Conservation (phyloP, 257 asterid species). For the Knoxia roxburghii region DNA sequence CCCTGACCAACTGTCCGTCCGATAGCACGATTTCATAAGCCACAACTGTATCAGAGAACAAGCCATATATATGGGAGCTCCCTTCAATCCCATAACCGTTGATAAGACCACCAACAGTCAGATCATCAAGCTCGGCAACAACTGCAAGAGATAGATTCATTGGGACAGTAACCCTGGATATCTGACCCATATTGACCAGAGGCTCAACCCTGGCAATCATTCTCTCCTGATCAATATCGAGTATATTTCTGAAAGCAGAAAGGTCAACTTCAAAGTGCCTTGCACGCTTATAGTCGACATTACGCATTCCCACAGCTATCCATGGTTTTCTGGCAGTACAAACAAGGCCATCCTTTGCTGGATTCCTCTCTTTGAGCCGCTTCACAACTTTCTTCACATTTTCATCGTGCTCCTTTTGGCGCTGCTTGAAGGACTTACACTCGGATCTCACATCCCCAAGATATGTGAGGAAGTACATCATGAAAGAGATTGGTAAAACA, state of each 20-base stretch:
- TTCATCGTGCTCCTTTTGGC: slow-evolving; percentile 50
- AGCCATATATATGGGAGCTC: slow-evolving; percentile 84
- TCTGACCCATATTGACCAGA: slow-evolving; percentile 94
- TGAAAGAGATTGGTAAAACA: slow-evolving; percentile 76
- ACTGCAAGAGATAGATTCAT: slow-evolving; percentile 87
- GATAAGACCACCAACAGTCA: slow-evolving; percentile 92
- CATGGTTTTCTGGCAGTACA: slow-evolving; percentile 88
- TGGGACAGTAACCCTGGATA: slow-evolving; percentile 74
- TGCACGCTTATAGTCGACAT: slow-evolving; percentile 87
- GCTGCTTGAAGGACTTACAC: slow-evolving; percentile 62
- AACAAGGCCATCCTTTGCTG: slow-evolving; percentile 54
- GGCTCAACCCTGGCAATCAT: slow-evolving; percentile 94
- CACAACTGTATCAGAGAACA: slow-evolving; percentile 91
- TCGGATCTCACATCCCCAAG: slow-evolving; percentile 77
- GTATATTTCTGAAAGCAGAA: slow-evolving; percentile 72
- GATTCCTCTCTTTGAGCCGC: slow-evolving; percentile 43
- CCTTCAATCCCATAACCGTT: slow-evolving; percentile 97
- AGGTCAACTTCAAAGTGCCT: slow-evolving; percentile 95
- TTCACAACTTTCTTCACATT: slow-evolving; percentile 45
- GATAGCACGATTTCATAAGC: slow-evolving; percentile 83
- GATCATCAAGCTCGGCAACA: slow-evolving; percentile 94
- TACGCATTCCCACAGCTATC: slow-evolving; percentile 86
- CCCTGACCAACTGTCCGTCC: slow-evolving; percentile 76
- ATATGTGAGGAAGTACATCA: slow-evolving; percentile 66
- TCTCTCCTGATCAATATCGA: slow-evolving; percentile 62